Evolutionary conservation across 495 filamentous ascomycete species (phyloP).

Genomic region (Cryomyces minteri): DNA sequence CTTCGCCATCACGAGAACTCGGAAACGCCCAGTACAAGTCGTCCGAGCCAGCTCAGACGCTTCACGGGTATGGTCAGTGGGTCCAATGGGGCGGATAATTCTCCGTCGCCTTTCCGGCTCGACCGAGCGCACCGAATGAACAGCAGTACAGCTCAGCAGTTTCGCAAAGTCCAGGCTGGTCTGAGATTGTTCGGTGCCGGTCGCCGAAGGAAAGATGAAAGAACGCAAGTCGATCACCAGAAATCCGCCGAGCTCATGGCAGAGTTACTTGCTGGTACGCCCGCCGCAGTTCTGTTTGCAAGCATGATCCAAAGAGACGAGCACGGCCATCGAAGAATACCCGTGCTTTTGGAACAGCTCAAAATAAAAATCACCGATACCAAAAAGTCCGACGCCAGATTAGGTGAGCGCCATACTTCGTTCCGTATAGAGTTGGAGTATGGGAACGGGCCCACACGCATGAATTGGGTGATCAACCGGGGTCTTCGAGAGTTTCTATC

Average conservation of each 20-base stretch:
- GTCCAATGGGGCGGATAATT: conserved; percentile 26
- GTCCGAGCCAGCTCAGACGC: conserved; percentile 55
- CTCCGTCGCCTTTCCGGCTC: conserved; percentile 30
- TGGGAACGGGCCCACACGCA: conserved; percentile 81
- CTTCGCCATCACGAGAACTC: conserved; percentile 17
- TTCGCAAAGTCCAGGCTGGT: conserved; percentile 71
- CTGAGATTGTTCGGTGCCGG: conserved; percentile 50
- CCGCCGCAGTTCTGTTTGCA: conserved; percentile 80
- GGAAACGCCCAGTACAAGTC: conserved; percentile 33
- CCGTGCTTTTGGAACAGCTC: conserved; percentile 86
- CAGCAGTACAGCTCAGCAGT: conserved; percentile 67
- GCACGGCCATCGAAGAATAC: conserved; percentile 84
- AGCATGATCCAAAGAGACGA: conserved; percentile 97
- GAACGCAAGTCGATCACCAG: conserved; percentile 59
- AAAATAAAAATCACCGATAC: conserved; percentile 77
- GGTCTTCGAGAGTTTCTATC: conserved; percentile 81
- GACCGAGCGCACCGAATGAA: conserved; percentile 41
- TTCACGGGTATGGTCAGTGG: conserved; percentile 53
- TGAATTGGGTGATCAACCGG: conserved; percentile 91
- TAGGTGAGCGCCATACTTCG: conserved; percentile 62
- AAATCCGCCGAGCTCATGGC: conserved; percentile 96
- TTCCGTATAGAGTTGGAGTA: conserved; percentile 94
- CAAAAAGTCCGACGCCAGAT: conserved; percentile 31
- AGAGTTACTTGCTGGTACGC: conserved; percentile 77
- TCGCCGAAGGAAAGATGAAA: conserved; percentile 59